Evolutionary conservation across 1,284 basidiomycete genomes (phyloP).

Genomic region (Apiotrichum brassicae): DNA sequence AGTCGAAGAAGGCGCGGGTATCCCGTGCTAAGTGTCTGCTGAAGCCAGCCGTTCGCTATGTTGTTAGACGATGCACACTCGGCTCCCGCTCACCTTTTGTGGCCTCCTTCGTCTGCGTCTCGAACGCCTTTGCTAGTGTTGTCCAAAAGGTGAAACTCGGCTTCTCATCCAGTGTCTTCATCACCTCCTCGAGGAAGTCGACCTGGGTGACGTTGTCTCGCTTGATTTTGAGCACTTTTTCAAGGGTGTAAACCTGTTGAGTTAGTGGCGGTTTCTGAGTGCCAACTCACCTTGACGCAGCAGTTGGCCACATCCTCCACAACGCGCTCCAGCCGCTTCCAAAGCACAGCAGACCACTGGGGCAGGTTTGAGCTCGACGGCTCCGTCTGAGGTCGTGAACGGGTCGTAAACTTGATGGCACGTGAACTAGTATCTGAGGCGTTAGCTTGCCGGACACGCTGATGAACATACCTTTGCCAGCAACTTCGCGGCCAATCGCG

Average conservation of each 20-base stretch:
- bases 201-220: slow-evolving; percentile 68
- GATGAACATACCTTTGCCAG: slow-evolving; percentile 58
- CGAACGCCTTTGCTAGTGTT: slow-evolving; percentile 68
- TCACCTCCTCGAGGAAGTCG: slow-evolving; percentile 81
- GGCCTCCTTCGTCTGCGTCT: slow-evolving; percentile 69
- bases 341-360: slow-evolving; percentile 73
- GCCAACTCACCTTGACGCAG: slow-evolving; percentile 69
- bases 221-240: slow-evolving; percentile 86
- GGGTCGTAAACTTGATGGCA: slow-evolving; percentile 35
- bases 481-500: slow-evolving; percentile 73
- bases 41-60: slow-evolving; percentile 56
- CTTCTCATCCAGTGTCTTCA: slow-evolving; percentile 83
- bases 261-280: neutral
- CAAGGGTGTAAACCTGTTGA: slow-evolving; percentile 77
- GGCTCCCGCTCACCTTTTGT: slow-evolving; percentile 55
- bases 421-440: slow-evolving; percentile 2
- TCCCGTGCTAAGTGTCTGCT: slow-evolving; percentile 73
- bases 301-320: slow-evolving; percentile 84
- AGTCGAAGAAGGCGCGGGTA: slow-evolving; percentile 80
- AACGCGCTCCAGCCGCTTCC: slow-evolving; percentile 72
- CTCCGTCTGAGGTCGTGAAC: slow-evolving; percentile 62
- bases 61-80: neutral
- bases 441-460: neutral
- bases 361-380: slow-evolving; percentile 74
- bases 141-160: slow-evolving; percentile 90